Percentiles rank a stretch among this genome's conserved stretches.
Conservation (phyloP, 108 stramenopile genomes). For the Stephanodiscus minutulus region DNA sequence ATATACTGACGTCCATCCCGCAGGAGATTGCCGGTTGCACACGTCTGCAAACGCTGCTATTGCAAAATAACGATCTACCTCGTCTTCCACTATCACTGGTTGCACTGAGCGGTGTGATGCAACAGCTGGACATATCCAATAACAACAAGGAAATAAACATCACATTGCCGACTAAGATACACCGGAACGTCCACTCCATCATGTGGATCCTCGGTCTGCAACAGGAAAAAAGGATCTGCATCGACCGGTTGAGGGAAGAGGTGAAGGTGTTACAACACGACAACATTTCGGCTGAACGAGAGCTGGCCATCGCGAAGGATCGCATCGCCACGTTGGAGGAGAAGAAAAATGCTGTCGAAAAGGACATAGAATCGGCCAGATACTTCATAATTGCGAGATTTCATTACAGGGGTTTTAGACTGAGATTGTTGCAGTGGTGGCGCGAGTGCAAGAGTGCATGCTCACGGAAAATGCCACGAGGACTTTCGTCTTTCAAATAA, state of each 20-base stretch:
- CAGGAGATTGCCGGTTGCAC: slow-evolving; percentile 32
- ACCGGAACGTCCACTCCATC: slow-evolving; percentile 34
- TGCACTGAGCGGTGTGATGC: slow-evolving; percentile 13
- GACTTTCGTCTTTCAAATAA: background rate
- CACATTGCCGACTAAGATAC: slow-evolving; percentile 23
- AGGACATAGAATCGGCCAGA: slow-evolving; percentile 23
- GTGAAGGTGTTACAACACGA: slow-evolving; percentile 32
- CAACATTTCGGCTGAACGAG: slow-evolving; percentile 4
- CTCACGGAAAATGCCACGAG: background rate
- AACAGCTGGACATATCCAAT: slow-evolving; percentile 34
- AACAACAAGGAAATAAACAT: slow-evolving; percentile 20
- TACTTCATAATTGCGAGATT: slow-evolving; percentile 28
- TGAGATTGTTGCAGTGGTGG: slow-evolving; percentile 19
- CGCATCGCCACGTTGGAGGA: slow-evolving; percentile 12
- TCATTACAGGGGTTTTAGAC: slow-evolving; percentile 14
- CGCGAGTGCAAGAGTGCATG: slow-evolving; percentile 24
- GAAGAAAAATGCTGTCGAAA: slow-evolving; percentile 14
- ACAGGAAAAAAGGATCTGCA: slow-evolving; percentile 23
- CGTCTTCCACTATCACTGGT: slow-evolving; percentile 40
- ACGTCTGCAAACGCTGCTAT: slow-evolving; percentile 14
- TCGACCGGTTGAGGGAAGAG: slow-evolving; percentile 25
- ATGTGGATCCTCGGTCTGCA: slow-evolving; percentile 46
- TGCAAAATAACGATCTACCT: slow-evolving; percentile 42
- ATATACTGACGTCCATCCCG: slow-evolving; percentile 34
- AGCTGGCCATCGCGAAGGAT: slow-evolving; percentile 9